These are phyloP conservation scores for Oenanthe sinensis DNA, from an alignment of 129 eudicot species.

Conservation along the genomic window DNA sequence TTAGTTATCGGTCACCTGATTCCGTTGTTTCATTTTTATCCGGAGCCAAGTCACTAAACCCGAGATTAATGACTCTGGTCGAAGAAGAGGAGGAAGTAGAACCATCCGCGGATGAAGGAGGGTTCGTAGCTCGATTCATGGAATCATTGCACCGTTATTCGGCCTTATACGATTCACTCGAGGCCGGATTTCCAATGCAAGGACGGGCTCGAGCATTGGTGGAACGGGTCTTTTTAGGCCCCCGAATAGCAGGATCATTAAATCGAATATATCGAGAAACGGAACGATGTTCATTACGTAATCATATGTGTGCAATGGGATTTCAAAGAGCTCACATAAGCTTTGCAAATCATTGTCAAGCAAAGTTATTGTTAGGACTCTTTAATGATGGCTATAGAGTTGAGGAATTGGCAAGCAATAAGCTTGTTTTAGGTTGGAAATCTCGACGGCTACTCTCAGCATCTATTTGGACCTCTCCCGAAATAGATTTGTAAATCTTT, in stretches of 20 bases:
- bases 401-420: slow-evolving; percentile 51
- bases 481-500: slow-evolving; percentile 19
- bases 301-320: slow-evolving; percentile 35
- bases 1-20: slow-evolving; percentile 36
- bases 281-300: slow-evolving; percentile 39
- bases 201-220: slow-evolving; percentile 62
- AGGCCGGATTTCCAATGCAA: slow-evolving; percentile 77
- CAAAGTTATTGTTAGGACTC: slow-evolving; percentile 57
- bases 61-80: slow-evolving; percentile 50
- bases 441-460: slow-evolving; percentile 64
- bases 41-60: slow-evolving; percentile 47
- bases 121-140: slow-evolving; percentile 68
- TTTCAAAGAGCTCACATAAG: slow-evolving; percentile 42
- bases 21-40: slow-evolving; percentile 58
- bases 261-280: slow-evolving; percentile 42
- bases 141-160: slow-evolving; percentile 63
- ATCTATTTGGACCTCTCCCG: slow-evolving; percentile 48
- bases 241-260: slow-evolving; percentile 53
- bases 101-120: slow-evolving; percentile 22
- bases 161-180: slow-evolving; percentile 61
- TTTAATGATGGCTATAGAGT: slow-evolving; percentile 66
- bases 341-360: slow-evolving; percentile 81
- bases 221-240: slow-evolving; percentile 66
- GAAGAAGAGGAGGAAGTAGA: slow-evolving; percentile 70
- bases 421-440: slow-evolving; percentile 75